Conservation (phyloP, 495 filamentous ascomycete genomes). For the Chaetomidium leptoderma region DNA sequence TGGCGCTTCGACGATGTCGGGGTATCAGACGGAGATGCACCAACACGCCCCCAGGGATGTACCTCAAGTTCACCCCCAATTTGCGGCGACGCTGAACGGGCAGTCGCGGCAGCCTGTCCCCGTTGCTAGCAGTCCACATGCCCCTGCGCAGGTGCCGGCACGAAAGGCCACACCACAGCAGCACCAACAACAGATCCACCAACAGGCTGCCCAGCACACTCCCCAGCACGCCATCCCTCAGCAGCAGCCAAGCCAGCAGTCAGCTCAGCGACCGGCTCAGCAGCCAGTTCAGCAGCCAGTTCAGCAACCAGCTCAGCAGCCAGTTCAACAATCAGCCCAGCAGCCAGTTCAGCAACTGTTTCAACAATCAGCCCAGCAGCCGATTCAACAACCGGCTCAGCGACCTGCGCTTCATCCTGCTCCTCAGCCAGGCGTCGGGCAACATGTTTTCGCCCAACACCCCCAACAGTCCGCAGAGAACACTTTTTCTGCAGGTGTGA, state of each 20-base stretch:
- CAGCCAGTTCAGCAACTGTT: constrained; percentile 3
- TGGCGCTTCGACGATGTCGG: not conserved
- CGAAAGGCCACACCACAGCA: constrained; percentile 22
- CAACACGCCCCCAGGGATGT: constrained; percentile 14
- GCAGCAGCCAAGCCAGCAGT: not conserved
- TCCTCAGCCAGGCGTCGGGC: not conserved
- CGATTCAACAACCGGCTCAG: constrained; percentile 10
- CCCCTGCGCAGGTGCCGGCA: constrained; percentile 2
- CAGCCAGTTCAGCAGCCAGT: constrained; percentile 2
- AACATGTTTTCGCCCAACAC: constrained; percentile 10
- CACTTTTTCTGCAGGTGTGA: constrained; percentile 12
- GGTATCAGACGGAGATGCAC: constrained; percentile 16
- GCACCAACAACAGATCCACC: constrained; percentile 15
- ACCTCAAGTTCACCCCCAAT: constrained; percentile 21
- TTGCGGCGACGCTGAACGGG: constrained; percentile 13
- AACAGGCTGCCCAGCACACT: constrained; percentile 16
- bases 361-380: constrained; percentile 7
- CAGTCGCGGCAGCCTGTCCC: constrained; percentile 18
- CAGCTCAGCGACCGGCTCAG: constrained; percentile 30
- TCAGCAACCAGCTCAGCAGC: not conserved
- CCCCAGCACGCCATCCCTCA: constrained; percentile 17
- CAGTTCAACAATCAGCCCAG: constrained; percentile 3
- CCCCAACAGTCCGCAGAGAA: not conserved
- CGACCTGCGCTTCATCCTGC: not conserved
- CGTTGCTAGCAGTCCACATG: constrained; percentile 17